Conservation (phyloP, 352 stramenopile genomes). For the Pythium chondricola region DNA sequence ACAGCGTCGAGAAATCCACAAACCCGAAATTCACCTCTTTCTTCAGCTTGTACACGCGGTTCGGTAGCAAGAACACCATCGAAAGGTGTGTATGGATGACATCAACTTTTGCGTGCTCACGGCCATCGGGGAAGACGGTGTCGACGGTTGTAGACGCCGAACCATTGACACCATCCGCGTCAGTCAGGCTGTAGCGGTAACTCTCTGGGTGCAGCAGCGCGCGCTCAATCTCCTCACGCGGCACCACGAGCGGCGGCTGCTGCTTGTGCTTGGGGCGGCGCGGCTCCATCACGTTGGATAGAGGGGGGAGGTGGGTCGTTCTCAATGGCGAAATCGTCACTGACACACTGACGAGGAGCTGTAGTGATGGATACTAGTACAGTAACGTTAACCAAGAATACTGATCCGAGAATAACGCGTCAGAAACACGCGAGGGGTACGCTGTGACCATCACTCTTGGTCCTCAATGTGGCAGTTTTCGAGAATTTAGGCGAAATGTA, state of each 20-base stretch:
- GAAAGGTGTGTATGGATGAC: slow-evolving; percentile 74
- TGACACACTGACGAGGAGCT: too few relatives aligned
- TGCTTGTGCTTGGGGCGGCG: slow-evolving; percentile 62
- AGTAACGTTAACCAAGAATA: too few relatives aligned
- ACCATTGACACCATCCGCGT: slow-evolving; percentile 19
- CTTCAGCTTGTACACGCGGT: slow-evolving; percentile 72
- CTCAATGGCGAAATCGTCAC: not conserved
- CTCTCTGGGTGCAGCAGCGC: slow-evolving; percentile 26
- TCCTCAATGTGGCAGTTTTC: too few relatives aligned
- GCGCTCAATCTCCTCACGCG: slow-evolving; percentile 34
- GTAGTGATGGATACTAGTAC: too few relatives aligned
- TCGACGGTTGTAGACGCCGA: not conserved
- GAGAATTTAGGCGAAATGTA: too few relatives aligned
- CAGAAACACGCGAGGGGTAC: too few relatives aligned
- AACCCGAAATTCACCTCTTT: slow-evolving; percentile 73
- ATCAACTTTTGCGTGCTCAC: slow-evolving; percentile 4
- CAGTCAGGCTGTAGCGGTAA: slow-evolving; percentile 22
- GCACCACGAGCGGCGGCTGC: slow-evolving; percentile 39
- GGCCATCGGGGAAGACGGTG: slow-evolving; percentile 1
- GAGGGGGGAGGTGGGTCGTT: not conserved
- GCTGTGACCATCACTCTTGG: too few relatives aligned
- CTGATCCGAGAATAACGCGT: too few relatives aligned
- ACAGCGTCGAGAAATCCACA: slow-evolving; percentile 64
- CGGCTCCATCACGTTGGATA: slow-evolving; percentile 32
- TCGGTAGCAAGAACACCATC: slow-evolving; percentile 53